These are phyloP conservation scores for Talaromyces sp. DNA, from an alignment of 2,329 filamentous ascomycete genomes.

Conservation along the genomic window DNA sequence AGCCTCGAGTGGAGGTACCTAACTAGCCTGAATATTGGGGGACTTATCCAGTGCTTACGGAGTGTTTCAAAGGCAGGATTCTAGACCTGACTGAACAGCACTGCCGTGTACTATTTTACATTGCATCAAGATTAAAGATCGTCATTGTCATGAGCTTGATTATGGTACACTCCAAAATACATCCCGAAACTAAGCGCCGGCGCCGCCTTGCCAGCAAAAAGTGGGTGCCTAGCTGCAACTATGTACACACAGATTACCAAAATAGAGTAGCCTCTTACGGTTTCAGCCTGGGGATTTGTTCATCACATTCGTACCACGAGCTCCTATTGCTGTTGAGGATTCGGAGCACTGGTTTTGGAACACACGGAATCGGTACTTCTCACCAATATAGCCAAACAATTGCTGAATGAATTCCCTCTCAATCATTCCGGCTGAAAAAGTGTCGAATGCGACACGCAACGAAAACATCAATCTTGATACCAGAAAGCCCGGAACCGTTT, in stretches of 20 bases:
- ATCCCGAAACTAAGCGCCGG: background rate
- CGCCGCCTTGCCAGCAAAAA: background rate
- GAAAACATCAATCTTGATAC: constrained; percentile 33
- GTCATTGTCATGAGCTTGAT: background rate
- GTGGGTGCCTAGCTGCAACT: background rate
- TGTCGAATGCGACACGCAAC: constrained; percentile 30
- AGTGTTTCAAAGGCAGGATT: background rate
- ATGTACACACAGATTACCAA: background rate
- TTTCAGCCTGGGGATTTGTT: background rate
- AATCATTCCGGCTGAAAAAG: constrained; percentile 28
- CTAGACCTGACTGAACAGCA: background rate
- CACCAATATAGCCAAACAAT: constrained; percentile 28
- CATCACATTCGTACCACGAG: background rate
- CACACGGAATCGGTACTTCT: constrained; percentile 25
- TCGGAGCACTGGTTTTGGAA: constrained; percentile 28
- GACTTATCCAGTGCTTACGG: background rate
- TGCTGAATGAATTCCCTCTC: constrained; percentile 30
- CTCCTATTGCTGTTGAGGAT: constrained; percentile 19
- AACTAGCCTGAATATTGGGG: background rate
- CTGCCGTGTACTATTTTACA: background rate
- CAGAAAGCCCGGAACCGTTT: constrained; percentile 28
- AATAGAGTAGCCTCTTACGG: background rate
- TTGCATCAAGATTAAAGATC: background rate
- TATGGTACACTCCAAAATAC: background rate
- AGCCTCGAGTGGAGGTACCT: background rate